A percentile compares a stretch with the other conserved stretches of the same genome.
Conservation (phyloP, 2,329 filamentous ascomycete species). For the Aureobasidium subglaciale region DNA sequence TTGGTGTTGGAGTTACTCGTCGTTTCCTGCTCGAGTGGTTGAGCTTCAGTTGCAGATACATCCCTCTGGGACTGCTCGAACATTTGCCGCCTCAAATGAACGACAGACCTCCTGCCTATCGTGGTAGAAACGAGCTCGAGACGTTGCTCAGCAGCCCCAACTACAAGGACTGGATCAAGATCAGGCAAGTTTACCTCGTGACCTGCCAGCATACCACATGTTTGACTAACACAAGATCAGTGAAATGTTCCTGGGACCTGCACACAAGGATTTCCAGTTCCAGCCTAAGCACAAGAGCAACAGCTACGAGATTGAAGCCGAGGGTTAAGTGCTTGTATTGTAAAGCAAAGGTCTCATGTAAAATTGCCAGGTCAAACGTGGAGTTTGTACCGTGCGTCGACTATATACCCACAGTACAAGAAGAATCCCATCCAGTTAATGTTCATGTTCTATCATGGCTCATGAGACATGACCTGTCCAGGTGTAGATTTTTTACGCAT, state of each 20-base stretch:
- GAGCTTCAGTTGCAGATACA: constrained; percentile 86
- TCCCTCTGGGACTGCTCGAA: constrained; percentile 83
- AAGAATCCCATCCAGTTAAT: too few relatives aligned
- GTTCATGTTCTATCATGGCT: too few relatives aligned
- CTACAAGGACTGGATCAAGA: constrained; percentile 98
- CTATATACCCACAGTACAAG: too few relatives aligned
- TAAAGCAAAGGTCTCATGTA: background rate
- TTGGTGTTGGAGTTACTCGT: constrained; percentile 82
- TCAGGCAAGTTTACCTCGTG: constrained; percentile 57
- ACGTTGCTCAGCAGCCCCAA: constrained; percentile 85
- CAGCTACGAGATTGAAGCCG: constrained; percentile 73
- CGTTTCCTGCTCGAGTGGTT: constrained; percentile 93
- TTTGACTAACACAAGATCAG: constrained; percentile 38
- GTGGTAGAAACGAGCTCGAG: constrained; percentile 82
- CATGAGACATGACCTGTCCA: too few relatives aligned
- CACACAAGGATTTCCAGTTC: constrained; percentile 85
- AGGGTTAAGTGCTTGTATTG: constrained; percentile 39
- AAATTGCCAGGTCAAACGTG: background rate
- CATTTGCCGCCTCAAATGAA: constrained; percentile 81
- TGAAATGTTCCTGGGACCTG: constrained; percentile 95
- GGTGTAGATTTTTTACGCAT: too few relatives aligned
- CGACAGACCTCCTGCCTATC: constrained; percentile 78
- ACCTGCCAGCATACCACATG: background rate
- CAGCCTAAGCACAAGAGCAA: constrained; percentile 98
- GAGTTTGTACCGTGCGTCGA: too few relatives aligned